A percentile compares a stretch with the other conserved stretches of the same genome.
Conservation (phyloP, 805 yeast genomes). For the Yamadazyma phyllophila region DNA sequence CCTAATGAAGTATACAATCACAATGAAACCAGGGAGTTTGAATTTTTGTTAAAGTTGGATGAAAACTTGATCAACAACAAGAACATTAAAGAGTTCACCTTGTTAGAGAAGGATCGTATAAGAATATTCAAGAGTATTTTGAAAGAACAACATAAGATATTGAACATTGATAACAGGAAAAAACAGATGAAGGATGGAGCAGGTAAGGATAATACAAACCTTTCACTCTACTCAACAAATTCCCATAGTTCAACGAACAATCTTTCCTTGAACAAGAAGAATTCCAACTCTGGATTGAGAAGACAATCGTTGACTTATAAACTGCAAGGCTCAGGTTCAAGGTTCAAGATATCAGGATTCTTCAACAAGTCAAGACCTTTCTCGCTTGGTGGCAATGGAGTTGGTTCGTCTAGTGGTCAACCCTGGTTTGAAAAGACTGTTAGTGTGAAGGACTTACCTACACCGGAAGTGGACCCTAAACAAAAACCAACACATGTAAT, state of each 20-base stretch:
- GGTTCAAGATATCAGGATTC: conserved; percentile 56
- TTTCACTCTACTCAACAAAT: conserved; percentile 1
- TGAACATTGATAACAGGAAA: conserved; percentile 32
- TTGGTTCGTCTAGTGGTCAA: background rate
- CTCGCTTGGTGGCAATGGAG: conserved; percentile 18
- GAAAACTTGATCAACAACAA: conserved; percentile 33
- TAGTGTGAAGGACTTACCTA: conserved; percentile 59
- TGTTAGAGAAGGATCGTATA: conserved; percentile 22
- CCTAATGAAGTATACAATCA: conserved; percentile 19
- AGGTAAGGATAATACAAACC: background rate
- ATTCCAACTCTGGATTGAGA: conserved; percentile 27
- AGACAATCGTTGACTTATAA: conserved; percentile 42
- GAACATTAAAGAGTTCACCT: conserved; percentile 34
- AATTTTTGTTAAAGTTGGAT: conserved; percentile 49
- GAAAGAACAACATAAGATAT: conserved; percentile 31
- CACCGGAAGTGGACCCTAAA: conserved; percentile 40
- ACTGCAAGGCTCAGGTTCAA: conserved; percentile 32
- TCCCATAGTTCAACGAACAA: conserved; percentile 1
- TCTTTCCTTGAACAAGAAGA: conserved; percentile 23
- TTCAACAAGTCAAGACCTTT: conserved; percentile 60
- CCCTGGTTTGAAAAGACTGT: conserved; percentile 40
- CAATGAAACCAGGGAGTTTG: conserved; percentile 45
- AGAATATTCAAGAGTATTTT: conserved; percentile 30
- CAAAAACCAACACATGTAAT: conserved; percentile 52
- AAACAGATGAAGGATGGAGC: conserved; percentile 20